phyloP scores from a whole-genome alignment of 208 protist species.

The Leishmania turanica region DNA sequence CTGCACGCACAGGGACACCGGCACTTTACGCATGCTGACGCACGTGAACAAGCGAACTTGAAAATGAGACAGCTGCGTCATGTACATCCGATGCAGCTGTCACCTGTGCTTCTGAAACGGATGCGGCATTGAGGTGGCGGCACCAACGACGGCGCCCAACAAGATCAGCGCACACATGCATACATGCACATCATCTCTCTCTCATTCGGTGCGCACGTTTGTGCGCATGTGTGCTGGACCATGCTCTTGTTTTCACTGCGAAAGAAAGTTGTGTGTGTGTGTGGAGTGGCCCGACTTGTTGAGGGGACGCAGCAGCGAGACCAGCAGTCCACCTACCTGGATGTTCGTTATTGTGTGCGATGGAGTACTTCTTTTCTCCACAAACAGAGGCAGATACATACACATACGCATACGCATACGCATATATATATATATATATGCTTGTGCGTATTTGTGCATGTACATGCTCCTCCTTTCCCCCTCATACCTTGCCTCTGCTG shows the following conservation, averaged over 20 bases:
- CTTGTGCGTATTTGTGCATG: background rate
- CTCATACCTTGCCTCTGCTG: background rate
- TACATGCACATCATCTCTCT: background rate
- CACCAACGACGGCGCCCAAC: background rate
- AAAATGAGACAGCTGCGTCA: background rate
- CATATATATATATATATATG: background rate
- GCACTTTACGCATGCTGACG: background rate
- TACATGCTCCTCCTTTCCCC: background rate
- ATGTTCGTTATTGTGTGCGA: background rate
- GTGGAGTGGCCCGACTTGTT: background rate
- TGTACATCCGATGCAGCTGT: background rate
- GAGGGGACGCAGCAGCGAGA: background rate
- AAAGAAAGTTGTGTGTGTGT: background rate
- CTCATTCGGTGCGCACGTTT: background rate
- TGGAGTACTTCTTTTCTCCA: background rate
- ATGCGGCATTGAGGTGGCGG: background rate
- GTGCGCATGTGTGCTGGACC: background rate
- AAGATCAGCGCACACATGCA: background rate
- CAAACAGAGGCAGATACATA: background rate
- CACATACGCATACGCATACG: background rate
- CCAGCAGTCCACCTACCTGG: background rate
- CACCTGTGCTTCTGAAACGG: background rate
- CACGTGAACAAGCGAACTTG: background rate
- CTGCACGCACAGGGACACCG: background rate
- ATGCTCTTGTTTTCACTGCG: background rate